Conservation (phyloP, 352 stramenopile genomes). For the Stramenopiles sp. region DNA sequence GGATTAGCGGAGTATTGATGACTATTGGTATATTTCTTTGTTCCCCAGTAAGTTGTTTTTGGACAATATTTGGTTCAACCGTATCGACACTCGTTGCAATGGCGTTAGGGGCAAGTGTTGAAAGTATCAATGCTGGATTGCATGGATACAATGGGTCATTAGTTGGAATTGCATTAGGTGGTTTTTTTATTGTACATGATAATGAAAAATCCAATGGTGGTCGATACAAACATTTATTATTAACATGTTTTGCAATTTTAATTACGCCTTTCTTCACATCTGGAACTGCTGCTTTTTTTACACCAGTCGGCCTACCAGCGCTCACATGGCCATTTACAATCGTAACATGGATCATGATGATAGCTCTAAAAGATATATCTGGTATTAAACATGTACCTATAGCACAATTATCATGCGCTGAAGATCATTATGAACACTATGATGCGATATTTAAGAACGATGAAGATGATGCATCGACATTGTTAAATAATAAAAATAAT, state of each 20-base stretch:
- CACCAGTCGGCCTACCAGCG: conserved; percentile 7
- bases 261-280: conserved; percentile 1
- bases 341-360: conserved; percentile 13
- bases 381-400: neutral
- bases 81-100: conserved; percentile 6
- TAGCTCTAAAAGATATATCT: conserved; percentile 5
- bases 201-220: neutral
- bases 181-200: conserved; percentile 10
- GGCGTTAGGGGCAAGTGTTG: neutral
- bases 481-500: no score
- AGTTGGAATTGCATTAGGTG: conserved; percentile 10
- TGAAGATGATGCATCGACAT: no score
- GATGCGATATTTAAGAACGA: neutral
- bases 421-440: conserved; percentile 11
- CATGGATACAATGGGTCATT: conserved; percentile 12
- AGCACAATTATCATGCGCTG: conserved; percentile 9
- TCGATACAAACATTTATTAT: no score
- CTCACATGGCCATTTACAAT: conserved; percentile 16
- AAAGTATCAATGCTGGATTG: conserved; percentile 1
- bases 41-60: neutral
- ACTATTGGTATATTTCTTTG: conserved; percentile 12
- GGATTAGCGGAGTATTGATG: conserved; percentile 9
- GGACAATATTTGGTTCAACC: conserved; percentile 7
- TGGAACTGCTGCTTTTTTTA: conserved; percentile 9
- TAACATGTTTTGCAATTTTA: neutral